Base-by-base conservation (phyloP, 306 rosid genomes). In the Quercus glauca region DNA sequence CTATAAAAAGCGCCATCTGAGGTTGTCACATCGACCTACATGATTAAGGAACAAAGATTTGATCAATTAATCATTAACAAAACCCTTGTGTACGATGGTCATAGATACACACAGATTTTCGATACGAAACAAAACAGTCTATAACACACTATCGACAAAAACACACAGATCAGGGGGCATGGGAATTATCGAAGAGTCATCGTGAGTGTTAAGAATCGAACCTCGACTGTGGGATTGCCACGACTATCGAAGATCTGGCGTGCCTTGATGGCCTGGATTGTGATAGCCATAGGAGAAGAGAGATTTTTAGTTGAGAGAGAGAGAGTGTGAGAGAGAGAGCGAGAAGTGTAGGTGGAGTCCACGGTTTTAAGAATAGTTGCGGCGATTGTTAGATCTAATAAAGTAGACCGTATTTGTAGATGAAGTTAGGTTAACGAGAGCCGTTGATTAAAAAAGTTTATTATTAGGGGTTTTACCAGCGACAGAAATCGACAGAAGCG, bases 221-320 rank as follows among this genome's bases (percentile, higher is more conserved):
- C 99, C 98, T 95, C 99, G 59, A 95, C 97, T 67, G 99, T 95
- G 18, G 99, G 99, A 77, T 95, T 95, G 58, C 99, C 99, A 89
- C 99, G 99, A 87, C 99, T 95, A 91, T 95, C 99, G 80, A 95
- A 95, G 96, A 95, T 91, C 93, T 93, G 98, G 43, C 99, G 87
- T 0, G 99, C 99, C 87, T 91, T 86, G 78, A 95, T 81, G 73
- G 12, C 53, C 8, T 29, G n/a, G 73, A 93, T 41, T 41, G 45
- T 95, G 18, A 92, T 75, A 21, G 93, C 96, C 98, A 91, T 92
- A 17, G 76, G 60, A 14, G 51, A 11, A 35, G 14, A 76, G 69
- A 82, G 87, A 82, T 81, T 86, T 33, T 9, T 2, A 53, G 10
- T 41, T 64, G 58, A 69, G 51, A 76, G 52, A 76, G 52, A 75